A percentile compares a stretch with the other conserved stretches of the same genome.
Evolutionary conservation across 768 basidiomycete species (phyloP).

Genomic region (Tricholoma matsutake): DNA sequence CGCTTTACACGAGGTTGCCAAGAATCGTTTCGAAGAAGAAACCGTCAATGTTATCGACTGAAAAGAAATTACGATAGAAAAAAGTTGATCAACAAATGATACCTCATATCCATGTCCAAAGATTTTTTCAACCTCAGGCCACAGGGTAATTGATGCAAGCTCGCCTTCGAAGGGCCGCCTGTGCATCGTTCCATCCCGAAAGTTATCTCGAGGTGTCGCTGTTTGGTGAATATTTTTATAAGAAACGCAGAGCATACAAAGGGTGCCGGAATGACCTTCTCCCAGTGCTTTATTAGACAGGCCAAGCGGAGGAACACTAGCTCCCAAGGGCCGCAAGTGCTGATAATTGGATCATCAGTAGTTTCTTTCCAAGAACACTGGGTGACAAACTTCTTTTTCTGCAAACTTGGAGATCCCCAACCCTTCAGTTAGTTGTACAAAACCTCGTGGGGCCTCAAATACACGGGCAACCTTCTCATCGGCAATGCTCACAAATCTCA

Average conservation of each 20-base stretch:
- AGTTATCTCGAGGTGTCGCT: slow-evolving; percentile 3
- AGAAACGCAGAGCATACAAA: background rate
- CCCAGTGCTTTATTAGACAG: slow-evolving; percentile 90
- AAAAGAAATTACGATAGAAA: background rate
- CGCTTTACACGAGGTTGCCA: slow-evolving; percentile 92
- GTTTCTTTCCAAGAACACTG: background rate
- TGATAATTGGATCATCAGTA: slow-evolving; percentile 23
- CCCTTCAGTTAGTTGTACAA: slow-evolving; percentile 60
- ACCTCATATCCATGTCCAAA: slow-evolving; percentile 99
- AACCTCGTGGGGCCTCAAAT: slow-evolving; percentile 86
- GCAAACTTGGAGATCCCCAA: slow-evolving; percentile 47
- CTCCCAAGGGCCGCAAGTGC: slow-evolving; percentile 67
- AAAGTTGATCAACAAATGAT: slow-evolving; percentile 9
- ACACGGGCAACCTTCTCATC: slow-evolving; percentile 96
- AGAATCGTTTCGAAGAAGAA: slow-evolving; percentile 62
- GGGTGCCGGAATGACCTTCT: slow-evolving; percentile 45
- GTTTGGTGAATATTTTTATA: background rate
- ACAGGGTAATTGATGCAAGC: slow-evolving; percentile 80
- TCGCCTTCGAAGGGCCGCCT: slow-evolving; percentile 86
- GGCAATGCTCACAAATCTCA: slow-evolving; percentile 86
- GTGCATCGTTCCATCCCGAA: background rate
- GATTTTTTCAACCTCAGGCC: slow-evolving; percentile 96
- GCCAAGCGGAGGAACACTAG: slow-evolving; percentile 90
- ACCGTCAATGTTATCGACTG: slow-evolving; percentile 80
- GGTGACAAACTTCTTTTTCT: slow-evolving; percentile 45